Percentiles rank a stretch among this genome's conserved stretches.
Evolutionary conservation across 495 filamentous ascomycete species (phyloP).

Genomic region (Articulospora tetracladia): DNA sequence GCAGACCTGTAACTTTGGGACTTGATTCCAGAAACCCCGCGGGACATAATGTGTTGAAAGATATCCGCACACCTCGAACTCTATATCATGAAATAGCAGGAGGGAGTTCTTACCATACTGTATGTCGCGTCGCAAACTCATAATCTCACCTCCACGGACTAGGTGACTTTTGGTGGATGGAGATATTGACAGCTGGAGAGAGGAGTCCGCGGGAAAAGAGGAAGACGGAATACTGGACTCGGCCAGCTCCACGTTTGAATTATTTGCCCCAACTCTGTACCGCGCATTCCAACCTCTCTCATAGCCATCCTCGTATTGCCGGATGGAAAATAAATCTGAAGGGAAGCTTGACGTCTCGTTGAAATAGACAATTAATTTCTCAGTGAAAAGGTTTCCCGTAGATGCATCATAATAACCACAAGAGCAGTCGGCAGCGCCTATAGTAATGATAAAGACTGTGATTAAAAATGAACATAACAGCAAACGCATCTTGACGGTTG

Average conservation of each 20-base stretch:
- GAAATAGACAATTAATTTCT: slow-evolving; percentile 39
- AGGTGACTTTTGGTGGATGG: slow-evolving; percentile 25
- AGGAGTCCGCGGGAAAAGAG: background rate
- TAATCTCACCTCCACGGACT: slow-evolving; percentile 30
- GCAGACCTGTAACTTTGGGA: too few relatives aligned
- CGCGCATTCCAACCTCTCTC: slow-evolving; percentile 35
- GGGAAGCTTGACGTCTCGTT: slow-evolving; percentile 32
- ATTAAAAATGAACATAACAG: background rate
- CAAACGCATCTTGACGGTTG: background rate
- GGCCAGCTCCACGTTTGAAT: background rate
- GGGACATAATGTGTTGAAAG: too few relatives aligned
- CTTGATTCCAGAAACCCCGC: too few relatives aligned
- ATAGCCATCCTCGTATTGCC: slow-evolving; percentile 31
- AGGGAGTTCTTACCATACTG: too few relatives aligned
- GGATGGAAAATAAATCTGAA: slow-evolving; percentile 23
- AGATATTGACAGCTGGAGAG: background rate
- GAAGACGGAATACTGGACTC: background rate
- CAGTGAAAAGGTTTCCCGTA: slow-evolving; percentile 31
- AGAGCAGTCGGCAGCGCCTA: slow-evolving; percentile 23
- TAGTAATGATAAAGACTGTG: background rate
- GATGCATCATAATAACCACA: slow-evolving; percentile 35
- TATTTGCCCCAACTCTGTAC: slow-evolving; percentile 22
- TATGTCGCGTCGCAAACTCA: background rate
- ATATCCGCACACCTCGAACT: too few relatives aligned
- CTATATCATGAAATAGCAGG: slow-evolving; percentile 26